phyloP scores from a whole-genome alignment of 371 early-diverging fungal species.

The Mucor circinelloides region DNA sequence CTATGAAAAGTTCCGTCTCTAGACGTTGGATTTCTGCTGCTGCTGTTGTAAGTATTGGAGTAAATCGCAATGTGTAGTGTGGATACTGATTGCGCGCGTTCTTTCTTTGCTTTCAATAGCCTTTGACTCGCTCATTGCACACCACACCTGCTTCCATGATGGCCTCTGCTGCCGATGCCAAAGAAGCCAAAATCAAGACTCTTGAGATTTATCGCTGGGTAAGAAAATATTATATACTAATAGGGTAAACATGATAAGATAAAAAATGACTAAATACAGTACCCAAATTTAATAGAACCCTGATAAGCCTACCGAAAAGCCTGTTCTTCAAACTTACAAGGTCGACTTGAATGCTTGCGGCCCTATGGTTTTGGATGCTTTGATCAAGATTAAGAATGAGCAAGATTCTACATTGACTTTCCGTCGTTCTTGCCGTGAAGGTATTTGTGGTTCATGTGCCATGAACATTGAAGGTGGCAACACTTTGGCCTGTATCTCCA shows the following conservation, averaged over 20 bases:
- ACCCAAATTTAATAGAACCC: slow-evolving; percentile 45
- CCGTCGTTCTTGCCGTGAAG: slow-evolving; percentile 79
- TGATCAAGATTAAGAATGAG: slow-evolving; percentile 96
- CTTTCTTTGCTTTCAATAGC: slow-evolving; percentile 24
- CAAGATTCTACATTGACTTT: slow-evolving; percentile 91
- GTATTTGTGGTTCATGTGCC: slow-evolving; percentile 96
- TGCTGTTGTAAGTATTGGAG: slow-evolving; percentile 12
- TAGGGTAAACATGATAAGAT: slow-evolving; percentile 9
- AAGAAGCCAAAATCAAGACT: slow-evolving; percentile 68
- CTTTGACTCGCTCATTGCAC: slow-evolving; percentile 43
- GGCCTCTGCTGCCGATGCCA: slow-evolving; percentile 44
- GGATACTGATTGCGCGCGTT: neutral
- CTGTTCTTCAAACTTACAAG: slow-evolving; percentile 81
- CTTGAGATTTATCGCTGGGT: slow-evolving; percentile 90
- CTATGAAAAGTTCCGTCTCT: slow-evolving; percentile 11
- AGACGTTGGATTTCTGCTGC: slow-evolving; percentile 26
- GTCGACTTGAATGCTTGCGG: slow-evolving; percentile 91
- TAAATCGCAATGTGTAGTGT: neutral
- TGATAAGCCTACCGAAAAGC: slow-evolving; percentile 88
- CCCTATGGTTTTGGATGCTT: slow-evolving; percentile 95
- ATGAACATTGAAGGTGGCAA: slow-evolving; percentile 97
- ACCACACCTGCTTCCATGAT: slow-evolving; percentile 36
- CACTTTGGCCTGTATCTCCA: slow-evolving; percentile 91
- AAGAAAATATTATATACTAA: slow-evolving; percentile 17
- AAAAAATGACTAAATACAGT: neutral